Conservation (phyloP, 2,329 filamentous ascomycete species). For the Microsporum ferrugineum region DNA sequence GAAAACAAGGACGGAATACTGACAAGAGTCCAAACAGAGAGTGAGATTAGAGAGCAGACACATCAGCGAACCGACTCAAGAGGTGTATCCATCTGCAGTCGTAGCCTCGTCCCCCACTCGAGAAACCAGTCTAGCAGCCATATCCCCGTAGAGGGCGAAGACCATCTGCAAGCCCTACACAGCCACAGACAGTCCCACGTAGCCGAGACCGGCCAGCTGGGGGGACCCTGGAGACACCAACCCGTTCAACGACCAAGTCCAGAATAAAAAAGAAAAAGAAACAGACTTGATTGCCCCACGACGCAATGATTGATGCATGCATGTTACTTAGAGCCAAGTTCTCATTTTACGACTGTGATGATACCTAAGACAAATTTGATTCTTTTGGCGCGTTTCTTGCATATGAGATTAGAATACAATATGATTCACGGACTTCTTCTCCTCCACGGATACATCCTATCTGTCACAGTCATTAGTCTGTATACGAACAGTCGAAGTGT, state of each 20-base stretch:
- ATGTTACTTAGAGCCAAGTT: conserved; percentile 10
- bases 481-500: background rate
- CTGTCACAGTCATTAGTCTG: background rate
- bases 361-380: conserved; percentile 1
- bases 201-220: conserved; percentile 12
- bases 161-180: conserved; percentile 7
- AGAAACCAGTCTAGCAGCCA: background rate
- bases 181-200: conserved; percentile 9
- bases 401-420: background rate
- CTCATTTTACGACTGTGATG: background rate
- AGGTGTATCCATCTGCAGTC: background rate
- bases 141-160: background rate
- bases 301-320: conserved; percentile 11
- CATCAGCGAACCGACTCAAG: background rate
- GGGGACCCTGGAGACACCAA: conserved; percentile 2
- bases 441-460: background rate
- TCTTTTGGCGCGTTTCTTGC: background rate
- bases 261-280: background rate
- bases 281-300: background rate
- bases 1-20: background rate
- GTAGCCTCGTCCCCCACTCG: background rate
- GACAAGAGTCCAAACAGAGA: background rate
- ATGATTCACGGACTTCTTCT: background rate
- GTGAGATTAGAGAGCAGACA: background rate
- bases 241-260: background rate